phyloP scores from a whole-genome alignment of 768 basidiomycete genomes.

The Pisolithus albus region DNA sequence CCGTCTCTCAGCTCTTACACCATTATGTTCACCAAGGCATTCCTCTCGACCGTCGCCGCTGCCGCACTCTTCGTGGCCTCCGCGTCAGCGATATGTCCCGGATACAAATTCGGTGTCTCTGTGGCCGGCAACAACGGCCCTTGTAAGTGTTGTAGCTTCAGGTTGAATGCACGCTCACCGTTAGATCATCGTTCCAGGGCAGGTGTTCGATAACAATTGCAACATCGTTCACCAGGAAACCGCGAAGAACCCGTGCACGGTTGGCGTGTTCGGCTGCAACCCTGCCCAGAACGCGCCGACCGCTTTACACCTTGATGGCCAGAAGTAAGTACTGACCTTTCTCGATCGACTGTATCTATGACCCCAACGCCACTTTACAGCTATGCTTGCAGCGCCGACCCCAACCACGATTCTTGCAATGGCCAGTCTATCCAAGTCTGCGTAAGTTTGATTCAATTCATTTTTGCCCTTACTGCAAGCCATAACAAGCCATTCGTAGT shows the following conservation, averaged over 20 bases:
- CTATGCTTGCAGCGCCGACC: constrained; percentile 23
- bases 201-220: constrained; percentile 12
- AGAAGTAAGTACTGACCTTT: neutral
- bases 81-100: constrained; percentile 23
- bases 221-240: constrained; percentile 22
- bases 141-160: constrained; percentile 7
- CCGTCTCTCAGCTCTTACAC: no score
- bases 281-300: constrained; percentile 23
- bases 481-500: neutral
- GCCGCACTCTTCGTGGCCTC: constrained; percentile 3
- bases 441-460: constrained; percentile 10
- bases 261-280: constrained; percentile 10
- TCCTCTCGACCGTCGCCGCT: neutral
- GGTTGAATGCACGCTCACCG: no score
- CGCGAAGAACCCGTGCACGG: constrained; percentile 26
- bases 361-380: no score
- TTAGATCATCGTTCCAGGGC: no score
- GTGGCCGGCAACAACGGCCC: constrained; percentile 14
- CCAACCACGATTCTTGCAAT: constrained; percentile 21
- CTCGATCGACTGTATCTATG: neutral
- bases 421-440: constrained; percentile 24
- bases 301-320: constrained; percentile 6
- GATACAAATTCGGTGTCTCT: constrained; percentile 23
- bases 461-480: neutral
- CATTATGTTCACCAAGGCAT: neutral